A percentile compares a stretch with the other conserved stretches of the same genome.
These are phyloP conservation scores for Aegle marmelos DNA, from an alignment of 345 rosid genomes.

Conservation along the genomic window DNA sequence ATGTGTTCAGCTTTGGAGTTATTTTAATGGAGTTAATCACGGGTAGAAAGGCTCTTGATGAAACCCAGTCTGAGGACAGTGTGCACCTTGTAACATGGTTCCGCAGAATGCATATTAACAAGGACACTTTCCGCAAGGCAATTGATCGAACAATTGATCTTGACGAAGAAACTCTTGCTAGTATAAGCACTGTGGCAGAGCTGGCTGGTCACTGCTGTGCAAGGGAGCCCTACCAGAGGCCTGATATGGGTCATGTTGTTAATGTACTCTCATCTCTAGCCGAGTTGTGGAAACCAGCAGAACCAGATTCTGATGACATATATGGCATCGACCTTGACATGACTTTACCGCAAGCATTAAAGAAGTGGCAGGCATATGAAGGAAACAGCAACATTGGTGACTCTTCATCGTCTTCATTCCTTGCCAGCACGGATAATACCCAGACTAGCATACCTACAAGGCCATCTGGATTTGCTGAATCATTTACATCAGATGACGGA, in stretches of 20 bases:
- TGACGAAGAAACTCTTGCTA: slow-evolving; percentile 29
- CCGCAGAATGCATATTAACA: slow-evolving; percentile 29
- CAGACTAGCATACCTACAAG: slow-evolving; percentile 38
- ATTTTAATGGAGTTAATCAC: slow-evolving; percentile 43
- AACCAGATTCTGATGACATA: slow-evolving; percentile 31
- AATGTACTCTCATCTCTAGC: slow-evolving; percentile 35
- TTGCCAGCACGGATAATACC: slow-evolving; percentile 32
- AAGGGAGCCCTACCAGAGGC: slow-evolving; percentile 35
- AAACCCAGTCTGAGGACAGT: slow-evolving; percentile 36
- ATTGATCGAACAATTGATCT: slow-evolving; percentile 31
- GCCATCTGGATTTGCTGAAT: slow-evolving; percentile 40
- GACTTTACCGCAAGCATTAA: slow-evolving; percentile 26
- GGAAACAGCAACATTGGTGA: slow-evolving; percentile 13
- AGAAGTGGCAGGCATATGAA: slow-evolving; percentile 40
- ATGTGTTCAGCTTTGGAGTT: slow-evolving; percentile 43
- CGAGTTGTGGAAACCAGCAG: slow-evolving; percentile 36
- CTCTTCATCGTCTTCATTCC: slow-evolving; percentile 5
- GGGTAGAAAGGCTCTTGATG: slow-evolving; percentile 43
- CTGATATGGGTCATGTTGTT: slow-evolving; percentile 47
- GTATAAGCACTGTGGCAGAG: slow-evolving; percentile 36
- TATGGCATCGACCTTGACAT: slow-evolving; percentile 37
- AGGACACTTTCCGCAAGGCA: slow-evolving; percentile 23
- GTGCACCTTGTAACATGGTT: slow-evolving; percentile 38
- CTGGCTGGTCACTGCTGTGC: slow-evolving; percentile 32
- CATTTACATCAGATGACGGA: slow-evolving; percentile 39